Conservation (phyloP, 1,284 basidiomycete genomes). For the Ganoderma sinense region DNA sequence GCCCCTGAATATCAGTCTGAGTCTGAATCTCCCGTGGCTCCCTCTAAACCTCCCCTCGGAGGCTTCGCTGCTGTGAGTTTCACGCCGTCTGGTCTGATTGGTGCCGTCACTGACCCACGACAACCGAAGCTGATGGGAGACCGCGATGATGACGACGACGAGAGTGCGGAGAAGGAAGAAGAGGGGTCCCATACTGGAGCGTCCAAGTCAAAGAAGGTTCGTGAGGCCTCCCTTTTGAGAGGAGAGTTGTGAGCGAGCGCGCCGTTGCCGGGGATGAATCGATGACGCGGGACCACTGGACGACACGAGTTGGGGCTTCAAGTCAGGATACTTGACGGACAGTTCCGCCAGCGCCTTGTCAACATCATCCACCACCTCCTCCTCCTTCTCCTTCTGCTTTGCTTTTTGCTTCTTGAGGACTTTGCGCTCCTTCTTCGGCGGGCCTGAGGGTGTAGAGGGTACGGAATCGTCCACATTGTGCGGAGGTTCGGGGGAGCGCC, state of each 20-base stretch:
- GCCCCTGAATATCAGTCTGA: slow-evolving; percentile 41
- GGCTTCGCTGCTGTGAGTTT: slow-evolving; percentile 67
- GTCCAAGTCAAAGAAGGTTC: slow-evolving; percentile 55
- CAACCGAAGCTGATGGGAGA: slow-evolving; percentile 34
- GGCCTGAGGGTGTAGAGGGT: slow-evolving; percentile 33
- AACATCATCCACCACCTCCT: slow-evolving; percentile 22
- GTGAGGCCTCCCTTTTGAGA: slow-evolving; percentile 36
- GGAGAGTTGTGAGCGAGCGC: neutral
- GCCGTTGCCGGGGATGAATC: too few species aligned
- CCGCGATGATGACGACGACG: slow-evolving; percentile 45
- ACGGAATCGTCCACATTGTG: slow-evolving; percentile 1
- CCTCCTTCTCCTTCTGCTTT: slow-evolving; percentile 62
- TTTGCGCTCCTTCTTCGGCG: slow-evolving; percentile 47
- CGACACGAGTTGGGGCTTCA: too few species aligned
- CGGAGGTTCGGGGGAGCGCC: slow-evolving; percentile 7
- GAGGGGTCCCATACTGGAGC: slow-evolving; percentile 21
- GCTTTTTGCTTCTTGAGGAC: slow-evolving; percentile 67
- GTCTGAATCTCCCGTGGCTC: slow-evolving; percentile 26
- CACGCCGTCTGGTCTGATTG: neutral
- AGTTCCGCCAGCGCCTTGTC: too few species aligned
- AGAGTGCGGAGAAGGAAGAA: slow-evolving; percentile 43
- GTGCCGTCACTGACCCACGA: neutral
- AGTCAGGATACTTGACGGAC: too few species aligned
- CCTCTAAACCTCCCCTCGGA: slow-evolving; percentile 37
- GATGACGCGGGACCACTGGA: too few species aligned